Conservation (phyloP, 2,329 filamentous ascomycete species). For the Huntiella moniliformis region DNA sequence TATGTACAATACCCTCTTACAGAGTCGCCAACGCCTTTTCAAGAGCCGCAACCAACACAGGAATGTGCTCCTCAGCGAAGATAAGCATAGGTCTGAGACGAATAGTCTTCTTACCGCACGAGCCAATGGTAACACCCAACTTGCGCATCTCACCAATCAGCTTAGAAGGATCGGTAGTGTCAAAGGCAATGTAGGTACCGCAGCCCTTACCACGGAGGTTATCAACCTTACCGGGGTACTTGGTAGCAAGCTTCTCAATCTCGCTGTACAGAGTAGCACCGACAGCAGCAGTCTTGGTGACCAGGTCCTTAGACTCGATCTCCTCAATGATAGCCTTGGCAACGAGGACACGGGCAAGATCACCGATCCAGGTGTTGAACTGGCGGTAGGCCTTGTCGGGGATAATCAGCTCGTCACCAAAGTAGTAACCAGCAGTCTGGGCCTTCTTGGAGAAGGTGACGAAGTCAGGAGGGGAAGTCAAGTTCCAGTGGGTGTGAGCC, state of each 20-base stretch:
- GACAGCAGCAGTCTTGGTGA: slow-evolving; percentile 52
- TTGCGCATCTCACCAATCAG: slow-evolving; percentile 53
- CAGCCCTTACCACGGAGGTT: slow-evolving; percentile 56
- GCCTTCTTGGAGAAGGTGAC: slow-evolving; percentile 94
- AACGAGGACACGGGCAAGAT: slow-evolving; percentile 65
- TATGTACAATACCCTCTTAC: not conserved
- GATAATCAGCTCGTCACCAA: slow-evolving; percentile 55
- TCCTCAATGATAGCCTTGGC: slow-evolving; percentile 77
- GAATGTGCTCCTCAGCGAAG: slow-evolving; percentile 51
- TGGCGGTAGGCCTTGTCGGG: slow-evolving; percentile 90
- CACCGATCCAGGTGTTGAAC: slow-evolving; percentile 97
- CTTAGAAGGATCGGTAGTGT: slow-evolving; percentile 49
- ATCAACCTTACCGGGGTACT: slow-evolving; percentile 49
- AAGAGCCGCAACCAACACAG: slow-evolving; percentile 6
- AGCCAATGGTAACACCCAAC: slow-evolving; percentile 59
- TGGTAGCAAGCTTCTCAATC: slow-evolving; percentile 40
- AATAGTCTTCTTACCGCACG: slow-evolving; percentile 50
- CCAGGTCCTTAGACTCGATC: slow-evolving; percentile 57
- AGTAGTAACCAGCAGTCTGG: slow-evolving; percentile 86
- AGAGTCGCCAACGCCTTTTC: slow-evolving; percentile 10
- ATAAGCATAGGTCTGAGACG: slow-evolving; percentile 64
- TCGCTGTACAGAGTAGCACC: slow-evolving; percentile 51
- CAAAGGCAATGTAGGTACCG: slow-evolving; percentile 61
- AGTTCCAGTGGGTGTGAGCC: slow-evolving; percentile 90
- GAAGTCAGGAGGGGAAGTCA: slow-evolving; percentile 66